Base-by-base conservation (phyloP, 2,329 filamentous ascomycete genomes). In the Fusarium bactridioides region DNA sequence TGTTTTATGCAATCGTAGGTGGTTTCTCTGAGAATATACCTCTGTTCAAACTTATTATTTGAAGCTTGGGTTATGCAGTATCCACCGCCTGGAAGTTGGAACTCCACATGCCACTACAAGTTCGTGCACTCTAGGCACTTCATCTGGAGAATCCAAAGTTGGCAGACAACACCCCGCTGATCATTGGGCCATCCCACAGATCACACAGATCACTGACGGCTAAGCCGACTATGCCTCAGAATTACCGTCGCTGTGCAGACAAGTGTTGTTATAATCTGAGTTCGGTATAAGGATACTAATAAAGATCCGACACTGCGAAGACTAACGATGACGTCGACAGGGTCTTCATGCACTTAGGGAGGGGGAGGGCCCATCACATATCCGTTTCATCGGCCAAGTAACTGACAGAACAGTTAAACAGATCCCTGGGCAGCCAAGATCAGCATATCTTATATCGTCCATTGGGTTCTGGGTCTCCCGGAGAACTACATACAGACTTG, bases 211-310 rank as follows among this genome's bases (percentile, higher is more conserved):
- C 70, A 76, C 61, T 63, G 61, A 72, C 74, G 74, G 74, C 71
- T 56, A 69, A 55, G 67, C 74, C 74, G 74, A 65, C 73, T 73
- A 61, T 77, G 69, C 67, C 73, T 73, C 63, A 64, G 50, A 55
- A 70, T 51, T 76, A 61, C 67, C 61, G 58, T 73, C 40, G 47
- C 48, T 37, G 40, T 55, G 18, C 23, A 48, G 37, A 33, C 16
- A 47, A 35, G 47, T 54, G 10, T 43, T 61, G 58, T 69, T 70
- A 60, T 47, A 65, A 23, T 45, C 33, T 41, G 21, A 55, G 44
- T 63, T 64, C 54, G 45, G 41, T 54, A 64, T 60, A 54, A 35
- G 41, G 51, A 64, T 60, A 54, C 38, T 61, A 55, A 64, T 47
- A 58, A 68, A 61, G 61, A 61, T 47, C 65, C 59, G 57, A 51